Evolutionary conservation across 1,284 basidiomycete species (phyloP), one percentile per base, ranked within the genome.

Genomic region (Microbotryum intermedium): DNA sequence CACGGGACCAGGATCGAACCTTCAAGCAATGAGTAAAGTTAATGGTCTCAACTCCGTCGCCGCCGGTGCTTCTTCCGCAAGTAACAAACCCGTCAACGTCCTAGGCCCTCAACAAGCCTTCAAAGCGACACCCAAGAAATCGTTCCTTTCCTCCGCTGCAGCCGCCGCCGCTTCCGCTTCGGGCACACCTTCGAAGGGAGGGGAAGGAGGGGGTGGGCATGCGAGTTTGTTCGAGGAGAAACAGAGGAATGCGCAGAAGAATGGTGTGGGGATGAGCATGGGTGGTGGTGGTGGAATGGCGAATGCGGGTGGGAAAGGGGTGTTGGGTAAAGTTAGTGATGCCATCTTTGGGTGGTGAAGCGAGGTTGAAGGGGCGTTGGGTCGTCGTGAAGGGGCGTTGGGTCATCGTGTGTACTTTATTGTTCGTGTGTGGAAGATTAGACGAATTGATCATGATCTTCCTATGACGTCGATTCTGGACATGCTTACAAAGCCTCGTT

Each of bases 191-290:
- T 49, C 60, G 5, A 49, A 48, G 10, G 39, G 54, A n/a, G 53
- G 50, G n/a, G n/a, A n/a, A 30, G 50, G 30, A 21, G 26, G 43
- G 18, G 66, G 62, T 45, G 51, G 60, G 44, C 63, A 66, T 39
- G 67, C 67, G 53, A 70, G 64, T 53, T 25, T 68, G 54, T 68
- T 69, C 26, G 58, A 61, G 9, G 66, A 66, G 48, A 69, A 67
- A 47, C 65, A 61, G 44, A 67, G 58, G 49, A 58, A 67, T 16
- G 34, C 34, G 10, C 34, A 39, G 34, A 39, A 16, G 18, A 39
- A 39, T 39, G 13, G 13, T 11, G 18, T 11, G 34, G 34, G 34
- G 34, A 6, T 39, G n/a, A n/a, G n/a, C 34, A 16, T 39, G 34
- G 59, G 61, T 61, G 3, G 65, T 59, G 4, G 30, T 64, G 55